Conservation (phyloP, 306 rosid species). For the Prunus mume region DNA sequence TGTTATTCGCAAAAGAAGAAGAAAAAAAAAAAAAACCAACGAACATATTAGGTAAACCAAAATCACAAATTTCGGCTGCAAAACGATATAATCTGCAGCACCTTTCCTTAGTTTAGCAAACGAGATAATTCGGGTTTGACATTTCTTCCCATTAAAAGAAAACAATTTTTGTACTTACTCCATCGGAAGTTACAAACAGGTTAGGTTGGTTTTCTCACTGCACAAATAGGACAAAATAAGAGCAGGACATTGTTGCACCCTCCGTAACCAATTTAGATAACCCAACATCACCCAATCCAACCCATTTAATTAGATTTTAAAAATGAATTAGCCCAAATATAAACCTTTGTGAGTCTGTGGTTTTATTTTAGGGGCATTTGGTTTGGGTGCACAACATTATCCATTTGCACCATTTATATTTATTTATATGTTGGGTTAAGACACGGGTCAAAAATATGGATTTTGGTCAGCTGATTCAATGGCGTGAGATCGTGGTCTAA, state of each 20-base stretch:
- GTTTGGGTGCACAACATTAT: not conserved
- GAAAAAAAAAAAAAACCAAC: not conserved
- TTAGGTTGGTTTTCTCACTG: not conserved
- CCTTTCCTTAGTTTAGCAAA: not conserved
- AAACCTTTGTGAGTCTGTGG: not conserved
- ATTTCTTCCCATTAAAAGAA: not conserved
- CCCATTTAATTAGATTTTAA: not conserved
- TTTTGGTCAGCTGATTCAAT: constrained; percentile 34
- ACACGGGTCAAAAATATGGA: constrained; percentile 7
- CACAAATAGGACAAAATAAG: not conserved
- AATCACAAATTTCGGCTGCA: no score
- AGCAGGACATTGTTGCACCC: constrained; percentile 12
- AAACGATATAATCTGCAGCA: not conserved
- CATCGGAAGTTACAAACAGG: not conserved
- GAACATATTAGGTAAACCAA: no score
- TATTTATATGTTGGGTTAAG: not conserved
- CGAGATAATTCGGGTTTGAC: not conserved
- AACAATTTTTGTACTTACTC: no score
- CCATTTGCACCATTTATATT: not conserved
- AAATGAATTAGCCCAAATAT: not conserved
- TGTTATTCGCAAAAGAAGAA: no score
- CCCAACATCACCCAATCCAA: constrained; percentile 13
- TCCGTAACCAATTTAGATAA: constrained; percentile 16
- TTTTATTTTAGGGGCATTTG: not conserved
- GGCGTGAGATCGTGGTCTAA: constrained; percentile 6